Evolutionary conservation across 768 basidiomycete species (phyloP).

Genomic region (Leccinum barrowsii): DNA sequence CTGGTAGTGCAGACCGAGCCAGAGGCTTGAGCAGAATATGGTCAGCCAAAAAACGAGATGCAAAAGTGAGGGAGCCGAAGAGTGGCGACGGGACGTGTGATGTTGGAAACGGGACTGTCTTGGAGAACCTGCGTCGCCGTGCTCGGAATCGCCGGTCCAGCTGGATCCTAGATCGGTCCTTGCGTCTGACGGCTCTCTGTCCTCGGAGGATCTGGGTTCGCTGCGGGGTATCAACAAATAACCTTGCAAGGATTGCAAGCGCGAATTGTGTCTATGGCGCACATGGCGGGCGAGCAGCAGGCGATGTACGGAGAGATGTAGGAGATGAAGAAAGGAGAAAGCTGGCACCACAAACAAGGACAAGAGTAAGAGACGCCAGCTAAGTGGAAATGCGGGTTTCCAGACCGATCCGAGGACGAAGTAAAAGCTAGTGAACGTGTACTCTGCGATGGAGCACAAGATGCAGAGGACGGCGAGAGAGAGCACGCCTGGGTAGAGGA

Average conservation of each 20-base stretch:
- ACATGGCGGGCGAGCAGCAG: neutral
- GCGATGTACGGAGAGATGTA: neutral
- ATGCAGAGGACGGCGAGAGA: neutral
- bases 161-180: neutral
- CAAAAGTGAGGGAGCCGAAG: neutral
- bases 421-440: slow-evolving; percentile 8
- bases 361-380: slow-evolving; percentile 17
- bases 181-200: neutral
- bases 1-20: slow-evolving; percentile 2
- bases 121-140: neutral
- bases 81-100: neutral
- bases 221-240: slow-evolving; percentile 11
- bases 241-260: neutral
- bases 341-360: slow-evolving; percentile 11
- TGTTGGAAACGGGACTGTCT: neutral
- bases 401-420: slow-evolving; percentile 8
- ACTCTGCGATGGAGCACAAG: slow-evolving; percentile 11
- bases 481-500: neutral
- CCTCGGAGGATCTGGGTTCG: slow-evolving; percentile 8
- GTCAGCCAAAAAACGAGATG: slow-evolving; percentile 7
- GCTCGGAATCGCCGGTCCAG: neutral
- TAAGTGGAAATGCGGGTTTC: slow-evolving; percentile 17
- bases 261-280: neutral
- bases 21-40: neutral
- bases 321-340: slow-evolving; percentile 10